Conservation (phyloP, 106 monocot species). For the Dendrobium officinale region DNA sequence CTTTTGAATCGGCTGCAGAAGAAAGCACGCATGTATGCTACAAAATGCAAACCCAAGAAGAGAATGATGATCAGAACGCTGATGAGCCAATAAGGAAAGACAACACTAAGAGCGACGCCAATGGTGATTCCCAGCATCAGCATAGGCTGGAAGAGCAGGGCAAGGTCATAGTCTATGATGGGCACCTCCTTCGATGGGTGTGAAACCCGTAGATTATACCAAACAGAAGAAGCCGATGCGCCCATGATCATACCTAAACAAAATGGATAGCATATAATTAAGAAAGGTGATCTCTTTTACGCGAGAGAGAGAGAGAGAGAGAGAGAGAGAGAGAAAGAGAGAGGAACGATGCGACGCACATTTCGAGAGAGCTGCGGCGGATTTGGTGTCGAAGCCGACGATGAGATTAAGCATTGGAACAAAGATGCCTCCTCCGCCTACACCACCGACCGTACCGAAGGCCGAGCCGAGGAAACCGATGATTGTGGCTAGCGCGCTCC, state of each 20-base stretch:
- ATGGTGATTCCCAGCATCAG: slow-evolving; percentile 96
- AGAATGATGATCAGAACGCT: slow-evolving; percentile 91
- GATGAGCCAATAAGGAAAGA: slow-evolving; percentile 98
- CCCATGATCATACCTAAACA: slow-evolving; percentile 92
- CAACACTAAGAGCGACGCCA: slow-evolving; percentile 85
- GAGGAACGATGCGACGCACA: slow-evolving; percentile 25
- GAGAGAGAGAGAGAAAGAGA: too few species aligned
- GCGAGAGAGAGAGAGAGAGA: neutral
- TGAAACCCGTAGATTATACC: slow-evolving; percentile 83
- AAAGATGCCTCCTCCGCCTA: slow-evolving; percentile 97
- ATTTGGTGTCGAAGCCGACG: slow-evolving; percentile 93
- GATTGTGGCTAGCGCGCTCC: slow-evolving; percentile 40
- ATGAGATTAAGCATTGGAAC: slow-evolving; percentile 92
- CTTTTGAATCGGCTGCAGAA: neutral
- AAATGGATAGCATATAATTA: neutral
- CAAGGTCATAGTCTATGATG: slow-evolving; percentile 90
- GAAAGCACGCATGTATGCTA: neutral
- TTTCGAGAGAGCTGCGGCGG: slow-evolving; percentile 97
- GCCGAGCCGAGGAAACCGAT: slow-evolving; percentile 86
- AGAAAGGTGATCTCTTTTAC: neutral
- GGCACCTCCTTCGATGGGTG: slow-evolving; percentile 89
- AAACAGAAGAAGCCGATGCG: slow-evolving; percentile 86
- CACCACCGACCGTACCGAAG: slow-evolving; percentile 93
- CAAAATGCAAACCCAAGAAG: slow-evolving; percentile 44
- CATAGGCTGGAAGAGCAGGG: slow-evolving; percentile 98